Percentiles rank a stretch among this genome's conserved stretches.
Evolutionary conservation across 2,329 filamentous ascomycete species (phyloP).

Genomic region (Phoma sp.): DNA sequence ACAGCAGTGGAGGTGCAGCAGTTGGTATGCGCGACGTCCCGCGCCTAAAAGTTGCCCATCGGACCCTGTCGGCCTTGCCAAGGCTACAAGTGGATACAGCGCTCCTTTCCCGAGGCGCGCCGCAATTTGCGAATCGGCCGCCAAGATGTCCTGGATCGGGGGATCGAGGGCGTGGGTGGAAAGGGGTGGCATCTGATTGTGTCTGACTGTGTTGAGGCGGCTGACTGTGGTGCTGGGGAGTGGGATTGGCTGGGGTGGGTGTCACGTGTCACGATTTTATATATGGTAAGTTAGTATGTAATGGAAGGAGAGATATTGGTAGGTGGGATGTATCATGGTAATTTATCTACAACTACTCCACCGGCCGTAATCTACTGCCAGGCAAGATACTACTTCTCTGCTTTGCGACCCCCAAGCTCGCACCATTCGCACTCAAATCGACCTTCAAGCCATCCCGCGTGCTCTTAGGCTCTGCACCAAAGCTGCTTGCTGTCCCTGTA

Average conservation of each 20-base stretch:
- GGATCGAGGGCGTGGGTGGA: no score
- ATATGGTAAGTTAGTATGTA: neutral
- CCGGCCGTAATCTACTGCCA: conserved; percentile 39
- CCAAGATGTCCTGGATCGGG: conserved; percentile 20
- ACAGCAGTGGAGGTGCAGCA: no score
- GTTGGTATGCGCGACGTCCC: no score
- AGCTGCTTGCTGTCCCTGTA: conserved; percentile 36
- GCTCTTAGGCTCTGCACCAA: conserved; percentile 33
- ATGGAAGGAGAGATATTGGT: neutral
- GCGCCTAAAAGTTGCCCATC: conserved; percentile 11
- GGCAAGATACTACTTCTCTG: conserved; percentile 26
- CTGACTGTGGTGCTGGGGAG: no score
- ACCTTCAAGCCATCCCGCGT: conserved; percentile 21
- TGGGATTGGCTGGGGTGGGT: no score
- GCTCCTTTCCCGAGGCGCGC: conserved; percentile 4
- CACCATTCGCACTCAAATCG: conserved; percentile 27
- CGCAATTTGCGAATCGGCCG: conserved; percentile 23
- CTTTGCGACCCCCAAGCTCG: conserved; percentile 20
- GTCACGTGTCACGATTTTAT: no score
- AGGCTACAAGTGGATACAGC: conserved; percentile 2
- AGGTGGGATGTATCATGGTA: neutral
- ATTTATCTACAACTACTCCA: no score
- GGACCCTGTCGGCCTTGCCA: neutral
- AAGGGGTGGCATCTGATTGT: neutral
- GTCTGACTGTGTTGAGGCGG: no score